Conservation (phyloP, 1,284 basidiomycete species). For the Sporisorium sorghi region DNA sequence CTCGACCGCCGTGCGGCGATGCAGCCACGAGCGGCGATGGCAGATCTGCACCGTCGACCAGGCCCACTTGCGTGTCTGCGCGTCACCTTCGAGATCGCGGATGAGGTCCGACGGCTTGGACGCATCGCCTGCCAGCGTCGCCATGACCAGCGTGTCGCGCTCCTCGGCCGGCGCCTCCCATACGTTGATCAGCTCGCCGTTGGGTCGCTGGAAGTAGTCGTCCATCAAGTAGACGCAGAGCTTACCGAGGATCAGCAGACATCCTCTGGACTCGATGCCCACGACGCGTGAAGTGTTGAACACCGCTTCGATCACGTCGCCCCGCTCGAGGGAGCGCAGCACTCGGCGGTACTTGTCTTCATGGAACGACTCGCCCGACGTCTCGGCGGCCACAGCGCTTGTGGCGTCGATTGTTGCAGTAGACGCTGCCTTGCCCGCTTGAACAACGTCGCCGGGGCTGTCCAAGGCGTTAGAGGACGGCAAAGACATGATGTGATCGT, state of each 20-base stretch:
- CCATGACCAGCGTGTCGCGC: constrained; percentile 72
- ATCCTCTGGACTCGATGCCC: constrained; percentile 74
- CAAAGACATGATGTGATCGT: neutral
- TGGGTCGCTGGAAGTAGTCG: constrained; percentile 86
- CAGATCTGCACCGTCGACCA: constrained; percentile 53
- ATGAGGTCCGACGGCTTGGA: constrained; percentile 69
- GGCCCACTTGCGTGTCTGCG: constrained; percentile 57
- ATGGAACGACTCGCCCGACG: constrained; percentile 27
- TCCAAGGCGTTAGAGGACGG: neutral
- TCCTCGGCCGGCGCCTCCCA: constrained; percentile 84
- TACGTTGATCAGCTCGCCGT: constrained; percentile 89
- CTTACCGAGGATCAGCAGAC: constrained; percentile 85
- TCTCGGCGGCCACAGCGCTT: constrained; percentile 10
- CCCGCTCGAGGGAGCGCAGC: constrained; percentile 77
- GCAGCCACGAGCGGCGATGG: constrained; percentile 59
- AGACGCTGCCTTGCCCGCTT: neutral
- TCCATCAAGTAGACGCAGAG: constrained; percentile 91
- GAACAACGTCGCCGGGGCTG: neutral
- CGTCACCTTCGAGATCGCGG: constrained; percentile 41
- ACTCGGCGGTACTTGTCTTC: constrained; percentile 76
- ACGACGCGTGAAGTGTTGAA: constrained; percentile 68
- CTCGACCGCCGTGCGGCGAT: constrained; percentile 63
- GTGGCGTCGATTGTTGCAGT: constrained; percentile 6
- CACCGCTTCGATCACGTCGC: constrained; percentile 91
- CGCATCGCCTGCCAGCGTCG: constrained; percentile 75